A percentile compares a stretch with the other conserved stretches of the same genome.
Conservation (phyloP, 495 filamentous ascomycete species). For the Chaetomium tenue region DNA sequence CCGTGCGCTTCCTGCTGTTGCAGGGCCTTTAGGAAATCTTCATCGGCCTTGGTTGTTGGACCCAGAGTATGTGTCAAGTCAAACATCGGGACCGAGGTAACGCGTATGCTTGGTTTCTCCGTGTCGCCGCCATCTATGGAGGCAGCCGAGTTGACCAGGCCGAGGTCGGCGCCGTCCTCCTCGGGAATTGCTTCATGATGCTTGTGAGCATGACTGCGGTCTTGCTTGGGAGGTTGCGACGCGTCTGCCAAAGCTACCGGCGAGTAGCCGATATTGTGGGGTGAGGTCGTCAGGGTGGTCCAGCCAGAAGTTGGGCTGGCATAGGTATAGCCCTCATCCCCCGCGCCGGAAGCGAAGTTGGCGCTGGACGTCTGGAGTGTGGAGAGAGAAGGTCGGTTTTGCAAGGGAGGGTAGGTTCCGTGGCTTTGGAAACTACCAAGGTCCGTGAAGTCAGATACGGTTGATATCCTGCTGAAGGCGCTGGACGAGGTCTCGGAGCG, state of each 20-base stretch:
- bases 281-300: slow-evolving; percentile 21
- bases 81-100: slow-evolving; percentile 28
- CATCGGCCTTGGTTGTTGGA: slow-evolving; percentile 39
- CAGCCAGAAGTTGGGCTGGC: slow-evolving; percentile 18
- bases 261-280: slow-evolving; percentile 36
- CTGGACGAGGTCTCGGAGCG: slow-evolving; percentile 26
- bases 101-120: slow-evolving; percentile 17
- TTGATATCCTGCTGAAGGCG: slow-evolving; percentile 45
- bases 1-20: slow-evolving; percentile 49
- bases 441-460: slow-evolving; percentile 42
- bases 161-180: slow-evolving; percentile 44
- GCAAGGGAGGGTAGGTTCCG: slow-evolving; percentile 24
- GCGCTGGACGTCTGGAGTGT: slow-evolving; percentile 40
- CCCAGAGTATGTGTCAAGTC: slow-evolving; percentile 43
- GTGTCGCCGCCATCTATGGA: slow-evolving; percentile 27
- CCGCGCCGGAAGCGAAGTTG: not conserved
- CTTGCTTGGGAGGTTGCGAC: slow-evolving; percentile 18
- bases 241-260: slow-evolving; percentile 27
- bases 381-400: slow-evolving; percentile 43
- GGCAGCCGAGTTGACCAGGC: slow-evolving; percentile 40
- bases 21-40: slow-evolving; percentile 39
- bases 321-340: slow-evolving; percentile 22
- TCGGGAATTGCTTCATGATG: slow-evolving; percentile 45
- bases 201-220: slow-evolving; percentile 25
- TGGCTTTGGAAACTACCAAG: slow-evolving; percentile 33